A percentile compares a stretch with the other conserved stretches of the same genome.
Conservation (phyloP, 768 basidiomycete genomes). For the Leccinum rimulosum region DNA sequence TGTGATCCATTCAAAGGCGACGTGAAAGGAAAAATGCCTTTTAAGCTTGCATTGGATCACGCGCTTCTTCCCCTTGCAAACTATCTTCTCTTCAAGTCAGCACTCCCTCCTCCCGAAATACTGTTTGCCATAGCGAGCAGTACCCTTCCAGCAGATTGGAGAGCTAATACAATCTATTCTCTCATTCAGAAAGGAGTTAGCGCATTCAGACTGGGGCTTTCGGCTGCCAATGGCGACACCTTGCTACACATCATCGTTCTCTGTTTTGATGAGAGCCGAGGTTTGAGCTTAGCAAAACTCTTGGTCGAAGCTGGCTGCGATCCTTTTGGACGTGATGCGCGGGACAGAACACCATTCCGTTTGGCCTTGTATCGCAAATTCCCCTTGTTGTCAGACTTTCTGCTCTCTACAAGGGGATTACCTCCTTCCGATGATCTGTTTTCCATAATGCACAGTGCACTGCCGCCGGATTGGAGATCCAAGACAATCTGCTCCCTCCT, state of each 20-base stretch:
- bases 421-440: background rate
- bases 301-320: background rate
- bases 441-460: background rate
- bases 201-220: background rate
- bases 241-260: background rate
- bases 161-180: background rate
- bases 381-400: background rate
- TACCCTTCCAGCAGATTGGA: background rate
- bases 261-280: background rate
- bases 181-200: background rate
- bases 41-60: slow-evolving; percentile 7
- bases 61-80: background rate
- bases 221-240: background rate
- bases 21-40: background rate
- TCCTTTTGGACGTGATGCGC: background rate
- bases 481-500: background rate
- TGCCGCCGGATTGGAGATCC: background rate
- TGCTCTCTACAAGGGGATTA: background rate
- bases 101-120: background rate
- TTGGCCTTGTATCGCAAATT: background rate
- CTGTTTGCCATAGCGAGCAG: background rate
- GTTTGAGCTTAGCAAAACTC: background rate
- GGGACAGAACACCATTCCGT: background rate
- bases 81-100: background rate
- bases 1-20: background rate